A percentile compares a stretch with the other conserved stretches of the same genome.
Conservation (phyloP, 176 grass and related monocot genomes). For the Paspalum notatum region DNA sequence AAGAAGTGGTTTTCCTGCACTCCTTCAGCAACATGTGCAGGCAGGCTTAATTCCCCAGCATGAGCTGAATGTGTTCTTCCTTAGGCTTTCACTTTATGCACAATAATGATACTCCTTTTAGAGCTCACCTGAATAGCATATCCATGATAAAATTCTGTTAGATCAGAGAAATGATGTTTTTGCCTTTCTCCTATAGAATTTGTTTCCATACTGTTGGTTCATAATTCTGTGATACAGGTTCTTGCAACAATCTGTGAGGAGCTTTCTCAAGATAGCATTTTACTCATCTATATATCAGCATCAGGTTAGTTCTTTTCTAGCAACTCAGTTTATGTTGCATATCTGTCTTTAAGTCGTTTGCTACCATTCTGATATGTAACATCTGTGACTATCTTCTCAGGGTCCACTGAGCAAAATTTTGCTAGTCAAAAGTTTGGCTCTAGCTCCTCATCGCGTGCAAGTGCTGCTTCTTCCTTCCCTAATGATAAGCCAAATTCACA, state of each 20-base stretch:
- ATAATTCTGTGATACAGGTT: conserved; percentile 54
- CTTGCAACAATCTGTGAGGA: conserved; percentile 92
- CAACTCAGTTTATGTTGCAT: conserved; percentile 34
- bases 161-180: neutral
- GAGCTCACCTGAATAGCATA: too few relatives aligned
- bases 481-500: conserved; percentile 48
- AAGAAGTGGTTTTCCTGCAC: conserved; percentile 17
- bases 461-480: conserved; percentile 34
- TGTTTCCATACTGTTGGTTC: conserved; percentile 22
- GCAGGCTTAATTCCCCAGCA: neutral
- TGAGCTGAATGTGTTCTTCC: neutral
- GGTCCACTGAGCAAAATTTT: conserved; percentile 60
- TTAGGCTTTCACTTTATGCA: neutral
- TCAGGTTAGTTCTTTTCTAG: conserved; percentile 67
- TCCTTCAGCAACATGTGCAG: conserved; percentile 1
- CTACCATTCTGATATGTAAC: conserved; percentile 25
- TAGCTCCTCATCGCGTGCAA: conserved; percentile 47
- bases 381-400: conserved; percentile 47
- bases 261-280: conserved; percentile 74
- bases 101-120: too few relatives aligned
- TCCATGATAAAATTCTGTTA: neutral
- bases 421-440: conserved; percentile 59
- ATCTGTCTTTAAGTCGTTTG: conserved; percentile 22
- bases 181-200: neutral
- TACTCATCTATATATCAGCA: conserved; percentile 93